Percentiles rank a stretch among this genome's conserved stretches.
These are phyloP conservation scores for Cyberlindnera petersonii DNA, from an alignment of 805 yeast species.

Conservation along the genomic window DNA sequence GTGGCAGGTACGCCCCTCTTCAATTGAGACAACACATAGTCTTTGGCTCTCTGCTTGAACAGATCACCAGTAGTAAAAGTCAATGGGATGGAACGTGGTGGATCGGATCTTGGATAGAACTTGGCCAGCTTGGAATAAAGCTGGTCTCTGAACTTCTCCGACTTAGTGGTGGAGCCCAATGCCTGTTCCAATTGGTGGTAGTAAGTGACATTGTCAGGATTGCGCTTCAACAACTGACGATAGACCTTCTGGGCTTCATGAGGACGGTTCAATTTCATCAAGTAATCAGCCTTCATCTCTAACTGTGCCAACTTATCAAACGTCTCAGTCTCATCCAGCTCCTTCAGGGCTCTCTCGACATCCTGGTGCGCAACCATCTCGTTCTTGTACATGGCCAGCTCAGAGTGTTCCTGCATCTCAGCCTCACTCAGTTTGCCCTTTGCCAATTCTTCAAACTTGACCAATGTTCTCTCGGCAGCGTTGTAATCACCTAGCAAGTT, in stretches of 20 bases:
- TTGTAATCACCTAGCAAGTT: constrained; percentile 65
- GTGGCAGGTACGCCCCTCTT: constrained; percentile 85
- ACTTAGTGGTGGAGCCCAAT: constrained; percentile 46
- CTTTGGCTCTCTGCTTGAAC: constrained; percentile 43
- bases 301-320: constrained; percentile 56
- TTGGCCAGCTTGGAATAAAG: constrained; percentile 61
- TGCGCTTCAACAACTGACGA: constrained; percentile 70
- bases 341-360: constrained; percentile 43
- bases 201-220: constrained; percentile 73
- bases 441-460: constrained; percentile 71
- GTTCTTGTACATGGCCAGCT: constrained; percentile 71
- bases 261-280: constrained; percentile 49
- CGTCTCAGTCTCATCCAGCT: constrained; percentile 52
- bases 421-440: constrained; percentile 61
- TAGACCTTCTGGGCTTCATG: constrained; percentile 67
- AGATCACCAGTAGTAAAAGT: constrained; percentile 58
- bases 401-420: constrained; percentile 76
- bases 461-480: constrained; percentile 67
- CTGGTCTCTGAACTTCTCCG: constrained; percentile 47
- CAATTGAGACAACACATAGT: constrained; percentile 60
- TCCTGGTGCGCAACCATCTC: constrained; percentile 57
- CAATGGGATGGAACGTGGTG: constrained; percentile 75
- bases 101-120: constrained; percentile 81
- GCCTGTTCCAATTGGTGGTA: constrained; percentile 64
- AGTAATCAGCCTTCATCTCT: constrained; percentile 65